A percentile compares a stretch with the other conserved stretches of the same genome.
Evolutionary conservation across 257 asterid species (phyloP).

Genomic region (Plectranthus barbatus): DNA sequence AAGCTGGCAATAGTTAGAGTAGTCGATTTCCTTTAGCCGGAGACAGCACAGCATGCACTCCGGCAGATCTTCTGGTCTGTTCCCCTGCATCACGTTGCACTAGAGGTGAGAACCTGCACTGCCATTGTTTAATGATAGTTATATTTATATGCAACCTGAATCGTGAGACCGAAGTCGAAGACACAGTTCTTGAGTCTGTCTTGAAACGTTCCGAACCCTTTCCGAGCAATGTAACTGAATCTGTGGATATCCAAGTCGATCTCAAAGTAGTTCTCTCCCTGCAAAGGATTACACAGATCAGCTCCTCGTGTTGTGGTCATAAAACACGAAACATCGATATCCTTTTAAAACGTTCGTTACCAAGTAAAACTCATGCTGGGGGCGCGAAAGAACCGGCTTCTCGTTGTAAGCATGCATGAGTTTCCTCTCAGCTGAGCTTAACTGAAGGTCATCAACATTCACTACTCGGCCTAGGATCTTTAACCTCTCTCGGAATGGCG

Average conservation of each 20-base stretch:
- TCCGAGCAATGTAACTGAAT: slow-evolving; percentile 81
- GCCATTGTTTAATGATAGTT: not conserved
- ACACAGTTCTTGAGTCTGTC: slow-evolving; percentile 75
- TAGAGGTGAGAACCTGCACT: not conserved
- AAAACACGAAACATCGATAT: not conserved
- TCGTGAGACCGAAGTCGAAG: slow-evolving; percentile 82
- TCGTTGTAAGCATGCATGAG: slow-evolving; percentile 92
- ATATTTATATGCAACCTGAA: slow-evolving; percentile 49
- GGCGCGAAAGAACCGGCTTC: slow-evolving; percentile 91
- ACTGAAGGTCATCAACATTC: slow-evolving; percentile 64
- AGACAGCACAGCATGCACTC: slow-evolving; percentile 76
- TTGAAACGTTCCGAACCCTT: slow-evolving; percentile 80
- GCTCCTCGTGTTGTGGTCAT: too few species aligned
- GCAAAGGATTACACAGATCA: slow-evolving; percentile 16
- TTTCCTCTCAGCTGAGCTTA: slow-evolving; percentile 72
- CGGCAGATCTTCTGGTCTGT: slow-evolving; percentile 77
- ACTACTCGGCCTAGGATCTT: slow-evolving; percentile 72
- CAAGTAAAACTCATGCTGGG: slow-evolving; percentile 87
- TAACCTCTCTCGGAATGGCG: slow-evolving; percentile 71
- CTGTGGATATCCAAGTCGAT: slow-evolving; percentile 88
- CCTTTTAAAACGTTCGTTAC: slow-evolving; percentile 38
- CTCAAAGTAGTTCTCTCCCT: slow-evolving; percentile 89
- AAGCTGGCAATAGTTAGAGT: slow-evolving; percentile 51
- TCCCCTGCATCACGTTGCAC: slow-evolving; percentile 51
- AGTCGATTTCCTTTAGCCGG: slow-evolving; percentile 67